Percentiles rank a stretch among this genome's conserved stretches.
These are phyloP conservation scores for Exophiala aquamarina DNA, from an alignment of 2,329 filamentous ascomycete species.

Conservation along the genomic window DNA sequence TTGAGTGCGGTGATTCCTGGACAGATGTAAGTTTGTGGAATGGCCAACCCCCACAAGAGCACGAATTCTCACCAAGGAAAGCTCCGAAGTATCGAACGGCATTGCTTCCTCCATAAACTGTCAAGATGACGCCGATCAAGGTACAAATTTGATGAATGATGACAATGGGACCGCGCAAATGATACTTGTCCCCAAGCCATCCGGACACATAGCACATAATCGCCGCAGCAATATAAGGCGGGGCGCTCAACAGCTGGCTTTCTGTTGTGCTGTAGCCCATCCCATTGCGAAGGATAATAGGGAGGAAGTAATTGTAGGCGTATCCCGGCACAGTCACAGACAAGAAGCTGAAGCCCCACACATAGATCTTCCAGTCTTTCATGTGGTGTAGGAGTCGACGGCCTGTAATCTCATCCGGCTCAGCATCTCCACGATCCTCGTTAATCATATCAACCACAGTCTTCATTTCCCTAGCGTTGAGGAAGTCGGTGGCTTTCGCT, in stretches of 20 bases:
- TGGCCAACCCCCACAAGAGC: not conserved
- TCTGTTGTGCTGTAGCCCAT: slow-evolving; percentile 38
- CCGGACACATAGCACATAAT: slow-evolving; percentile 33
- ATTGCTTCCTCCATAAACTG: slow-evolving; percentile 16
- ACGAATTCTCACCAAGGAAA: slow-evolving; percentile 16
- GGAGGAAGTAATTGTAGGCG: slow-evolving; percentile 39
- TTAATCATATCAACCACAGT: slow-evolving; percentile 39
- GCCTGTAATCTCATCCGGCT: slow-evolving; percentile 29
- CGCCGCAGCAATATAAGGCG: slow-evolving; percentile 38
- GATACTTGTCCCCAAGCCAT: slow-evolving; percentile 25
- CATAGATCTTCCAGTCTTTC: slow-evolving; percentile 38
- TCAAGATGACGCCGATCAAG: slow-evolving; percentile 22
- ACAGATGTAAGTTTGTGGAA: not conserved
- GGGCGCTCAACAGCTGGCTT: slow-evolving; percentile 34
- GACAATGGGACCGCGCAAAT: slow-evolving; percentile 22
- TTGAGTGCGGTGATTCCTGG: slow-evolving; percentile 31
- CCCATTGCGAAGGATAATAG: slow-evolving; percentile 37
- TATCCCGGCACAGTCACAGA: slow-evolving; percentile 30
- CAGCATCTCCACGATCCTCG: slow-evolving; percentile 36
- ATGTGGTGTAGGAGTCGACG: slow-evolving; percentile 31
- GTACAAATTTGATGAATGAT: slow-evolving; percentile 14
- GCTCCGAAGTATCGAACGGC: slow-evolving; percentile 20
- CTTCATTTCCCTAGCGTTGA: slow-evolving; percentile 27
- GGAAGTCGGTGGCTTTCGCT: slow-evolving; percentile 30
- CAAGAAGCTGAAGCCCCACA: slow-evolving; percentile 9